These are phyloP conservation scores for Endothia cerciana DNA, from an alignment of 2,329 filamentous ascomycete genomes.

Conservation along the genomic window DNA sequence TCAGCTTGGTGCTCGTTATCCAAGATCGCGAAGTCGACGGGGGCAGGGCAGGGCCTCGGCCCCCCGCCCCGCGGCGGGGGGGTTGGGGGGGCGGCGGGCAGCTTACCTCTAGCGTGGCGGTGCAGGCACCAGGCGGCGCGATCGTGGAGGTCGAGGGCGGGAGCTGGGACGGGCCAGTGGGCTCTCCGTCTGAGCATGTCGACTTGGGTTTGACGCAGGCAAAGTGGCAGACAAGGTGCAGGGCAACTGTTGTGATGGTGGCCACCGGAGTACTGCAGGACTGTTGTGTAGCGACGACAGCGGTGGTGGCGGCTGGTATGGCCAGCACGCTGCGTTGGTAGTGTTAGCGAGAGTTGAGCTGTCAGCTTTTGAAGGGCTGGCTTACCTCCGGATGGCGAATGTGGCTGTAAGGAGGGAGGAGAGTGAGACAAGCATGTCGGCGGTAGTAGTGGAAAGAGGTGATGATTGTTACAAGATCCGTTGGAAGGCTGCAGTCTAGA, in stretches of 20 bases:
- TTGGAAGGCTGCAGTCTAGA: not conserved
- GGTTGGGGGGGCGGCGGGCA: not conserved
- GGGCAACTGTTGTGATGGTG: not conserved
- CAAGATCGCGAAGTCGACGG: too few species aligned
- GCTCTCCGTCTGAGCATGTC: conserved; percentile 11
- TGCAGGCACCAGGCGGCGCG: conserved; percentile 9
- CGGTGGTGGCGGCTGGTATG: not conserved
- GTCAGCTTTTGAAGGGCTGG: not conserved
- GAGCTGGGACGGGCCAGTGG: conserved; percentile 12
- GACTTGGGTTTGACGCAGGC: not conserved
- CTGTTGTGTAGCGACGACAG: not conserved
- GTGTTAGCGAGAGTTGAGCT: not conserved
- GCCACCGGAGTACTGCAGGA: conserved; percentile 16
- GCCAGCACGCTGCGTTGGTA: not conserved
- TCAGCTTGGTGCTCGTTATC: not conserved
- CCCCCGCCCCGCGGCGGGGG: too few species aligned
- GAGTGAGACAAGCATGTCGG: not conserved
- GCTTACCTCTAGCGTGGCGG: conserved; percentile 1
- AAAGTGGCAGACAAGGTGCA: not conserved
- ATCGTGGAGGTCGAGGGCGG: conserved; percentile 5
- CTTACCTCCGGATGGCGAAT: conserved; percentile 6
- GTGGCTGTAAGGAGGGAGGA: not conserved
- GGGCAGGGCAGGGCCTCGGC: too few species aligned
- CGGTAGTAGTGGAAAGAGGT: not conserved
- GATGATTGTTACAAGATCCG: too few species aligned